Evolutionary conservation across 2,329 filamentous ascomycete species (phyloP).

Genomic region (Ophiocordyceps camponoti-rufipedis): DNA sequence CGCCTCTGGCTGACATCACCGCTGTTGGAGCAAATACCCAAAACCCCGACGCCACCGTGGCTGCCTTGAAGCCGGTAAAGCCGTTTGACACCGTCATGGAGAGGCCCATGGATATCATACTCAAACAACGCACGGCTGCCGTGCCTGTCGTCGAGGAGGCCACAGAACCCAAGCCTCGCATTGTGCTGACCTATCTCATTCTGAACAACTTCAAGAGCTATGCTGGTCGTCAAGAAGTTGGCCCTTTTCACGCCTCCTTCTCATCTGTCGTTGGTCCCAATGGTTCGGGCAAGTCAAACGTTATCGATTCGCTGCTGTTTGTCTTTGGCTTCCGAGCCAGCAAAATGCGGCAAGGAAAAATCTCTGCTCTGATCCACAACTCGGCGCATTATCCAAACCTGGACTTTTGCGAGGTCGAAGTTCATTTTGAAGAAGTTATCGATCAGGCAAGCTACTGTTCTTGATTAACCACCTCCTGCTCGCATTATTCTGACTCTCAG

Average conservation of each 20-base stretch:
- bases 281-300: slow-evolving; percentile 95
- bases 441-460: too few species aligned
- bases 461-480: too few species aligned
- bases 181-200: slow-evolving; percentile 82
- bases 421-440: slow-evolving; percentile 90
- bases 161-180: slow-evolving; percentile 61
- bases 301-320: slow-evolving; percentile 93
- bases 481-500: slow-evolving; percentile 6
- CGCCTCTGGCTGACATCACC: slow-evolving; percentile 60
- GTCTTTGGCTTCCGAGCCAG: slow-evolving; percentile 98
- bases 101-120: slow-evolving; percentile 81
- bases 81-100: slow-evolving; percentile 64
- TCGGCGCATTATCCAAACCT: slow-evolving; percentile 74
- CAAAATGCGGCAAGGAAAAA: slow-evolving; percentile 98
- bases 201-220: slow-evolving; percentile 99
- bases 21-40: slow-evolving; percentile 38
- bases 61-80: slow-evolving; percentile 52
- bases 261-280: slow-evolving; percentile 96
- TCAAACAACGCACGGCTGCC: slow-evolving; percentile 62
- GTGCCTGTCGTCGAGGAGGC: slow-evolving; percentile 53
- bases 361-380: slow-evolving; percentile 94
- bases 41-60: slow-evolving; percentile 13
- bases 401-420: slow-evolving; percentile 85
- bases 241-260: slow-evolving; percentile 92
- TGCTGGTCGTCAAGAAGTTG: slow-evolving; percentile 84